phyloP scores from a whole-genome alignment of 2,329 filamentous ascomycete genomes.

The Metarhizium robertsii region DNA sequence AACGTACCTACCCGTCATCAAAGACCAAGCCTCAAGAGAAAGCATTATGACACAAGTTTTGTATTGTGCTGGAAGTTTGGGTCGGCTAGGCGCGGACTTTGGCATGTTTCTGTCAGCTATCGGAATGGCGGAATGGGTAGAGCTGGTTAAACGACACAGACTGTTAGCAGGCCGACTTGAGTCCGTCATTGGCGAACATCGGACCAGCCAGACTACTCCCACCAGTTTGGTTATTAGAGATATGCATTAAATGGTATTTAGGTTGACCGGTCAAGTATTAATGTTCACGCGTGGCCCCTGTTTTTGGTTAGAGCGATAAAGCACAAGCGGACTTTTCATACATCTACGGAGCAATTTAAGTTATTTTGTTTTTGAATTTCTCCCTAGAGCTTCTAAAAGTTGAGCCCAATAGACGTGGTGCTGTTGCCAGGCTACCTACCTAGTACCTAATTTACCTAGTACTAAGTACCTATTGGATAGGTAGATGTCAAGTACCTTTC shows the following conservation, averaged over 20 bases:
- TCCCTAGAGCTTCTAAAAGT: too few relatives aligned
- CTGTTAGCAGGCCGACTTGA: constrained; percentile 73
- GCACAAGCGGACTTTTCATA: neutral
- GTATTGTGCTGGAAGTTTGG: constrained; percentile 86
- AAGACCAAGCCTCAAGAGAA: constrained; percentile 70
- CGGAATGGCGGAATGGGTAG: constrained; percentile 67
- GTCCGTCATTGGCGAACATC: constrained; percentile 50
- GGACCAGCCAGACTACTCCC: constrained; percentile 8
- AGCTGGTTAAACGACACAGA: constrained; percentile 80
- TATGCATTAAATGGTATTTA: neutral
- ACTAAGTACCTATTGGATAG: too few relatives aligned
- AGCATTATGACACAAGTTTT: constrained; percentile 86
- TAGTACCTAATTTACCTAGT: too few relatives aligned
- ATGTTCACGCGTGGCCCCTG: too few relatives aligned
- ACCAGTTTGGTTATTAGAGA: neutral
- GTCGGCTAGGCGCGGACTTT: constrained; percentile 86
- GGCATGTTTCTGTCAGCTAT: constrained; percentile 65
- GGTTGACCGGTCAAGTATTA: too few relatives aligned
- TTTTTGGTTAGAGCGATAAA: neutral
- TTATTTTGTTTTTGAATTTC: too few relatives aligned
- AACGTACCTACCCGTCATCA: constrained; percentile 70
- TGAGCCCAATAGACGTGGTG: too few relatives aligned
- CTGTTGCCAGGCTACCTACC: too few relatives aligned
- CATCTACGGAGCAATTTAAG: too few relatives aligned
- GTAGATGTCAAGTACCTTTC: too few relatives aligned